A percentile compares a stretch with the other conserved stretches of the same genome.
These are phyloP conservation scores for Flueggea neowawraea DNA, from an alignment of 441 rosid species.

Conservation along the genomic window DNA sequence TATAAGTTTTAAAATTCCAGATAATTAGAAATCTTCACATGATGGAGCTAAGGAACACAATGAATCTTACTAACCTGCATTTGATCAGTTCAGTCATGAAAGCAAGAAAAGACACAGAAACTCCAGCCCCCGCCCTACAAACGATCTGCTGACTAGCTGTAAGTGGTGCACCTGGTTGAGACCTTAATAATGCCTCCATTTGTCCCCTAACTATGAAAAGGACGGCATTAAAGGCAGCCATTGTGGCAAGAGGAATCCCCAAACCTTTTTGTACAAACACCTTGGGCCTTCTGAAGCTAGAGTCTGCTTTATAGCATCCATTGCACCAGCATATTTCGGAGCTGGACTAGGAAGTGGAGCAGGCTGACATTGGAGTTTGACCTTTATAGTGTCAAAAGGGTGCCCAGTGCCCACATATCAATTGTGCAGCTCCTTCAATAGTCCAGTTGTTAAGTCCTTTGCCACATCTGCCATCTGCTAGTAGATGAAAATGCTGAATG, in stretches of 20 bases:
- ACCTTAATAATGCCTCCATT: slow-evolving; percentile 79
- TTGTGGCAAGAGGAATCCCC: slow-evolving; percentile 98
- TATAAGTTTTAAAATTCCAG: no score
- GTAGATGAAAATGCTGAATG: slow-evolving; percentile 2
- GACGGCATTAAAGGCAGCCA: slow-evolving; percentile 93
- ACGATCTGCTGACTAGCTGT: slow-evolving; percentile 70
- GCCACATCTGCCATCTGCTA: slow-evolving; percentile 83
- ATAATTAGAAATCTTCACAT: not conserved
- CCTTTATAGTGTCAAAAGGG: slow-evolving; percentile 97
- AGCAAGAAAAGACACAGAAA: slow-evolving; percentile 93
- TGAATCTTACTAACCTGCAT: slow-evolving; percentile 59
- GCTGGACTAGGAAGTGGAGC: slow-evolving; percentile 71
- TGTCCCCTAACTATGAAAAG: slow-evolving; percentile 93
- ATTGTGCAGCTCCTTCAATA: slow-evolving; percentile 93
- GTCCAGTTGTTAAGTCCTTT: slow-evolving; percentile 86
- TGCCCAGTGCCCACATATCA: slow-evolving; percentile 89
- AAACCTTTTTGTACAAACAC: slow-evolving; percentile 95
- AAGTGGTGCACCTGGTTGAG: slow-evolving; percentile 76
- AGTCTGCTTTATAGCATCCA: slow-evolving; percentile 87
- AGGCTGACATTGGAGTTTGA: slow-evolving; percentile 98
- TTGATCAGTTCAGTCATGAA: slow-evolving; percentile 95
- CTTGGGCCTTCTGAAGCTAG: slow-evolving; percentile 82
- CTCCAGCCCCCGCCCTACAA: slow-evolving; percentile 89
- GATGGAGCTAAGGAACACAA: not conserved
- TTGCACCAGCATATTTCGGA: slow-evolving; percentile 69